Conservation (phyloP, 2,329 filamentous ascomycete genomes). For the Trichoderma polysporum region DNA sequence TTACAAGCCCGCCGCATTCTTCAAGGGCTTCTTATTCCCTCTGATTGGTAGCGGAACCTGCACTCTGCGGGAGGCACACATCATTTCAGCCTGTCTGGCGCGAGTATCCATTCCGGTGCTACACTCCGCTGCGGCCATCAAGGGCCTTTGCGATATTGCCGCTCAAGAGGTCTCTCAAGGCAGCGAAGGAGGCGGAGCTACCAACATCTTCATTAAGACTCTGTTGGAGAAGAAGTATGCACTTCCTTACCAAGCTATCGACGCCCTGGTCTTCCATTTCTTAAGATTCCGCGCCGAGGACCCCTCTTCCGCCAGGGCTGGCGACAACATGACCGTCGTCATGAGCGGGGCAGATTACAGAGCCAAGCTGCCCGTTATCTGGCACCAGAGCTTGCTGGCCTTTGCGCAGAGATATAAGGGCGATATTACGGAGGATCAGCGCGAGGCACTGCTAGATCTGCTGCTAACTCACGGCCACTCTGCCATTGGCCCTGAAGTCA, state of each 20-base stretch:
- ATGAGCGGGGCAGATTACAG: constrained; percentile 49
- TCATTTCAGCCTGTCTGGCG: constrained; percentile 81
- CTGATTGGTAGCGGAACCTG: constrained; percentile 83
- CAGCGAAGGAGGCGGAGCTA: constrained; percentile 83
- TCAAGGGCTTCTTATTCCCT: constrained; percentile 94
- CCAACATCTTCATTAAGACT: constrained; percentile 92
- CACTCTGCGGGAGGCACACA: constrained; percentile 87
- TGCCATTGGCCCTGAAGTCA: constrained; percentile 85
- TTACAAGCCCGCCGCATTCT: constrained; percentile 94
- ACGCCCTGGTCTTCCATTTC: constrained; percentile 95
- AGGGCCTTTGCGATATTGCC: constrained; percentile 90
- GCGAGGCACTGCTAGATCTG: constrained; percentile 86
- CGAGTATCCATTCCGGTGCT: constrained; percentile 85
- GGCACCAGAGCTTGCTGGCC: constrained; percentile 89
- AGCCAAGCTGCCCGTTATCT: constrained; percentile 81
- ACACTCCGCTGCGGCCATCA: constrained; percentile 87
- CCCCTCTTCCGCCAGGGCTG: constrained; percentile 51
- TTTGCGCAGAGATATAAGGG: constrained; percentile 95
- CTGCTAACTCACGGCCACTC: constrained; percentile 81
- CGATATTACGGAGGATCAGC: constrained; percentile 92
- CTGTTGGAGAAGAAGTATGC: constrained; percentile 97
- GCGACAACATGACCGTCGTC: constrained; percentile 53
- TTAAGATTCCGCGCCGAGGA: constrained; percentile 78
- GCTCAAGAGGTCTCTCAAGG: constrained; percentile 83
- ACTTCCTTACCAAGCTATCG: constrained; percentile 89